Percentiles rank a stretch among this genome's conserved stretches.
Conservation (phyloP, 441 rosid genomes). For the Jatropha podagrica region DNA sequence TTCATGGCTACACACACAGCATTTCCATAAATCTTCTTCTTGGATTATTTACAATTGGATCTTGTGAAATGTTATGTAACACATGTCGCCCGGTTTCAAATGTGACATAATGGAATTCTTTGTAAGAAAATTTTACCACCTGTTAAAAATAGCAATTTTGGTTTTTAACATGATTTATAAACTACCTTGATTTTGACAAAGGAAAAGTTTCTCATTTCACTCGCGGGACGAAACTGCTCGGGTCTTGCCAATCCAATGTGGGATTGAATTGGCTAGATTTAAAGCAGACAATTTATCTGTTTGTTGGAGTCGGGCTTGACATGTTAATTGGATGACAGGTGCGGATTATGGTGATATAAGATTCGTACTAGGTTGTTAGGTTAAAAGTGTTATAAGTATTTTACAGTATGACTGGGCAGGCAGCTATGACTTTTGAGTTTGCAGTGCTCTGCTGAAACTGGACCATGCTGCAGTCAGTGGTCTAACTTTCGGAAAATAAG, state of each 20-base stretch:
- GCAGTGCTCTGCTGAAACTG: background rate
- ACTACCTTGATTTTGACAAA: too few relatives aligned
- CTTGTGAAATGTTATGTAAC: background rate
- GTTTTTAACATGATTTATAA: too few relatives aligned
- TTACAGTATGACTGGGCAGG: conserved; percentile 1
- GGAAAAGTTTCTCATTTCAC: too few relatives aligned
- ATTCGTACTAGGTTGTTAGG: background rate
- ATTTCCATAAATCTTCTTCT: background rate
- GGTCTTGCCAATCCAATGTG: too few relatives aligned
- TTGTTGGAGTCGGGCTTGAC: too few relatives aligned
- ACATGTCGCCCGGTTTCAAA: too few relatives aligned
- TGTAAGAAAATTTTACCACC: too few relatives aligned
- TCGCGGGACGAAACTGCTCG: too few relatives aligned
- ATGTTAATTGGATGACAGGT: background rate
- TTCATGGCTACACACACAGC: conserved; percentile 7
- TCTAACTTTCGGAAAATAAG: background rate
- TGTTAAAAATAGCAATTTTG: too few relatives aligned
- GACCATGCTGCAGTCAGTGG: background rate
- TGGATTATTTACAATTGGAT: background rate
- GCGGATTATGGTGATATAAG: background rate
- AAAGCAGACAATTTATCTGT: too few relatives aligned
- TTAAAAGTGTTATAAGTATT: background rate
- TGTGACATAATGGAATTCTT: background rate
- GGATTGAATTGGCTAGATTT: background rate
- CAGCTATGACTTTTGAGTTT: background rate